Base-by-base conservation (phyloP, 1,139 yeast species). In the Saccharomyces pastorianus region DNA sequence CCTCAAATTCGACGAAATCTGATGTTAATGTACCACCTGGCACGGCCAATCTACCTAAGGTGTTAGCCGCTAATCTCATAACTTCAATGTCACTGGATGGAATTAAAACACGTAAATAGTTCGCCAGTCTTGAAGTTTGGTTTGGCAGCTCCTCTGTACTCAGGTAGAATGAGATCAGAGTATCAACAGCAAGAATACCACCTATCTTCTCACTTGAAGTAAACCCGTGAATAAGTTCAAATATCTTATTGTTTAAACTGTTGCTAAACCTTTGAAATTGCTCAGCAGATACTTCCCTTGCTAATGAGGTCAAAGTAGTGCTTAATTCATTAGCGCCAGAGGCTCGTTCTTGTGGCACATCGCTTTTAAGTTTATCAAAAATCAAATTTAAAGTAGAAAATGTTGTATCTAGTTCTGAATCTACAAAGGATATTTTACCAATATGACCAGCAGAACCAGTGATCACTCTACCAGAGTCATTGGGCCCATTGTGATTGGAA, bases 1-100 rank as follows among this genome's bases (percentile, higher is more conserved):
- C 95, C 68, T 93, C 97, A 63, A 83, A 87, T 59, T 91, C 97
- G 29, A 93, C 97, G 69, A 93, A 85, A 55, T 90, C 97, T 0
- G 95, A 90, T 0, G 96, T 88, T 54, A 90, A 73, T 1, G 95
- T 82, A 0, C 96, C 95, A 27, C 96, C 96, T 0, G 96, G 91
- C 1, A 85, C 82, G 0, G 98, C 96, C 59, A 93, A 74, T 62
- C 85, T 86, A 6, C 98, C 98, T 61, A 93, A 75, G 0, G 96
- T 88, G 53, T 78, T 79, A 1, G 96, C 89, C 2, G 98, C 97
- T 34, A 86, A 80, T 59, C 83, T 81, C 91, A 91, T 88, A 46
- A 90, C 93, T 34, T 83, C 87, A 38, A 84, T 76, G 65, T 93
- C 97, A 61, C 81, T 86, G 0, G 95, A 86, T 3, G 95, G 84